A percentile compares a stretch with the other conserved stretches of the same genome.
phyloP scores from a whole-genome alignment of 371 early-diverging fungal species.

The Syncephalastrum contaminatum region DNA sequence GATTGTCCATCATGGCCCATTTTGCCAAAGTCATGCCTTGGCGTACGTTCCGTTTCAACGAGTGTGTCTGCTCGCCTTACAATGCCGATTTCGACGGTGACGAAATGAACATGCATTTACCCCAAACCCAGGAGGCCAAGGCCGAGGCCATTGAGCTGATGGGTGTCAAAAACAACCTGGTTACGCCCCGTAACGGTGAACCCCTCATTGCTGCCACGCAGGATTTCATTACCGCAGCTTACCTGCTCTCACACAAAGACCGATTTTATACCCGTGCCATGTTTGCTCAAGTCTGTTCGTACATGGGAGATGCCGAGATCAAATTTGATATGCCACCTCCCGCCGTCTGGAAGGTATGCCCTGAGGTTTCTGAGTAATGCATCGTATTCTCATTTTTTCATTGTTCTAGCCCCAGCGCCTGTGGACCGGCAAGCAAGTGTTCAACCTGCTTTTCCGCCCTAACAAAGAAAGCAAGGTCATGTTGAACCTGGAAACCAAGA shows the following conservation, averaged over 20 bases:
- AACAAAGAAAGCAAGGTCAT: slow-evolving; percentile 67
- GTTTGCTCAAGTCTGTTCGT: slow-evolving; percentile 89
- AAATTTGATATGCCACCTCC: slow-evolving; percentile 94
- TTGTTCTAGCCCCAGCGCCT: slow-evolving; percentile 54
- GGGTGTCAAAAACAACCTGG: slow-evolving; percentile 97
- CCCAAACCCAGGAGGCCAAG: slow-evolving; percentile 98
- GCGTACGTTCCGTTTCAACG: slow-evolving; percentile 99
- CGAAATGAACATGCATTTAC: slow-evolving; percentile 99
- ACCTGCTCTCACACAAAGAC: slow-evolving; percentile 92
- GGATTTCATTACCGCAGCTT: slow-evolving; percentile 99
- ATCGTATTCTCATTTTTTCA: background rate
- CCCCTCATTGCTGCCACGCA: slow-evolving; percentile 99
- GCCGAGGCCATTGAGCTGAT: slow-evolving; percentile 97
- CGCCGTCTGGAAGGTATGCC: slow-evolving; percentile 76
- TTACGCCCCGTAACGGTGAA: slow-evolving; percentile 98
- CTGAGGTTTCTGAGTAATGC: background rate
- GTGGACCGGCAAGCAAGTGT: slow-evolving; percentile 72
- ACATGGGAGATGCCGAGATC: slow-evolving; percentile 78
- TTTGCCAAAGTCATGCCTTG: slow-evolving; percentile 95
- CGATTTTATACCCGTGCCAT: slow-evolving; percentile 93
- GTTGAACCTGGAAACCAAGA: slow-evolving; percentile 90
- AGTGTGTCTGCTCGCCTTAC: slow-evolving; percentile 99
- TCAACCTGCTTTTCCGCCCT: slow-evolving; percentile 87
- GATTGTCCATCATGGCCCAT: slow-evolving; percentile 99
- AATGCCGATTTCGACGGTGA: slow-evolving; percentile 99